Evolutionary conservation across 2,329 filamentous ascomycete species (phyloP).

Genomic region (Orbilia oligospora): DNA sequence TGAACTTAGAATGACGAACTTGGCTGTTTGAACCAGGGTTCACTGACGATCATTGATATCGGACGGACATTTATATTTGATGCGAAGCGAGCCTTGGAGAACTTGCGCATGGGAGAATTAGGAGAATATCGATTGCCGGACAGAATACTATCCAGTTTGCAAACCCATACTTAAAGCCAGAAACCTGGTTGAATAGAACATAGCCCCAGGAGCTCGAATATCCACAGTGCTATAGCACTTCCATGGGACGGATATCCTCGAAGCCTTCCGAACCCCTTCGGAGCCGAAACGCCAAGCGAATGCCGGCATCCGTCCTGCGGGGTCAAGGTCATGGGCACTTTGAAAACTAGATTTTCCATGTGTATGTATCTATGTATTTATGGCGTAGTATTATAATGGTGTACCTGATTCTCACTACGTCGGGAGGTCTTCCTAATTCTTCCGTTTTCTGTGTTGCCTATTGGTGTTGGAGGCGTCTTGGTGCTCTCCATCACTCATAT

Average conservation of each 20-base stretch:
- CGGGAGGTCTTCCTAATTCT: constrained; percentile 12
- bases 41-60: constrained; percentile 3
- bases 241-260: constrained; percentile 31
- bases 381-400: not conserved
- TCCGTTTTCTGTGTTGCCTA: constrained; percentile 28
- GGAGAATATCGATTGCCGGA: not conserved
- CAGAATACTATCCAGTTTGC: not conserved
- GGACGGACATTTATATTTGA: not conserved
- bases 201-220: not conserved
- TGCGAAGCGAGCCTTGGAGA: not conserved
- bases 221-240: no score
- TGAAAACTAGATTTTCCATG: not conserved
- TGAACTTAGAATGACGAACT: not conserved
- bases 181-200: not conserved
- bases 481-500: no score
- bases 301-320: constrained; percentile 31
- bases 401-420: not conserved
- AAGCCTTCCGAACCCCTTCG: constrained; percentile 33
- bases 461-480: not conserved
- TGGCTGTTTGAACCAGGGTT: constrained; percentile 20
- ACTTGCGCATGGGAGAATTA: constrained; percentile 1
- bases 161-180: not conserved
- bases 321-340: constrained; percentile 26
- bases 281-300: constrained; percentile 56
- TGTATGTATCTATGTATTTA: not conserved